Evolutionary conservation across 139 green algal genomes (phyloP), one percentile per base, ranked within the genome.

Genomic region (Micractinium conductrix): DNA sequence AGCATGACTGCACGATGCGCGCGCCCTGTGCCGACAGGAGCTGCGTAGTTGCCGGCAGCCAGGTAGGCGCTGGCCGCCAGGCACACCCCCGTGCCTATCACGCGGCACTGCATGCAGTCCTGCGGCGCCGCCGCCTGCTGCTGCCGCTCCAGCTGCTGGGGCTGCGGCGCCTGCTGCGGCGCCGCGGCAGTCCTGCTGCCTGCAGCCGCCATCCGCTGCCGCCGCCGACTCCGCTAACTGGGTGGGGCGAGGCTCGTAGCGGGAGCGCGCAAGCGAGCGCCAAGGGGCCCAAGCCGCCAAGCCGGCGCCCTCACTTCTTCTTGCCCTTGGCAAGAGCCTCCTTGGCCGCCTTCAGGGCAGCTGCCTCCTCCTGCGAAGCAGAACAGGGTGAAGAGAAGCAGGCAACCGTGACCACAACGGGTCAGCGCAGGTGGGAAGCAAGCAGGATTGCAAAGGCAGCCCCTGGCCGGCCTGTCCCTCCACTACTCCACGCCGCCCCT

Each of bases 311-410:
- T 89, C 78, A 89, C 79, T 89, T 89, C 86, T 89, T 89, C 81
- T 89, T 89, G 28, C 86, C 86, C 65, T 89, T 85, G 3, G 44
- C 22, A n/a, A 89, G 12, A 3, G 87, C 87, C 58, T 90, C 87
- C 33, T 74, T 76, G 42, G 83, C 82, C 9, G 76, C 78, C 70
- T 90, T 90, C 87, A 90, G 83, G 28, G 76, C 76, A 44, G 76
- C 83, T 9, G 69, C 83, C 45, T 90, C 87, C 79, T 86, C 87
- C 81, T 87, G 67, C 45, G 60, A 43, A 69, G 30, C 10, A 43
- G 4, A 33, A 33, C 30, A 48, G n/a, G n/a, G n/a, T n/a, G n/a
- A n/a, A n/a, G n/a, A n/a, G 1, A 58, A 26, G 40, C 1, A 45
- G 10, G 67, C 35, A 45, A 2, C 9, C 21, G 67, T n/a, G 35